A percentile compares a stretch with the other conserved stretches of the same genome.
These are phyloP conservation scores for Saccharomycopsis oosterbeekiorum DNA, from an alignment of 805 yeast species.

Conservation along the genomic window DNA sequence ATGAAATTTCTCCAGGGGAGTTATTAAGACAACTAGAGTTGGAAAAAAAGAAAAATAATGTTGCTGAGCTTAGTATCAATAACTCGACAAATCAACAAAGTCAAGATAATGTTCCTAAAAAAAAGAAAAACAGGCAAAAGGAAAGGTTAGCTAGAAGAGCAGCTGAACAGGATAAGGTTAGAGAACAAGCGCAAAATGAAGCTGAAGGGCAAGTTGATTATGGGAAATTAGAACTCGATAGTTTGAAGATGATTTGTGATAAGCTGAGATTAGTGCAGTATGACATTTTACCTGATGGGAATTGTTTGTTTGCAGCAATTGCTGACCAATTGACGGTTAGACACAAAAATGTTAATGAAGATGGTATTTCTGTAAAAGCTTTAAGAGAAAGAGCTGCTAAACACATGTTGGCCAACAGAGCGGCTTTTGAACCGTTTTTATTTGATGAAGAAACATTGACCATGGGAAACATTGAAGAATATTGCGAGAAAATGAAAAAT, in stretches of 20 bases:
- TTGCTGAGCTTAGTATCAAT: constrained; percentile 2
- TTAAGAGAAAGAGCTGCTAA: constrained; percentile 57
- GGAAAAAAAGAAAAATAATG: constrained; percentile 23
- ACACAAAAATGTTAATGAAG: constrained; percentile 28
- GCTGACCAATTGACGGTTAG: constrained; percentile 63
- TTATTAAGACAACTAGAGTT: constrained; percentile 51
- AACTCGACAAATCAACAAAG: neutral
- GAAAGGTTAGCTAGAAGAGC: constrained; percentile 73
- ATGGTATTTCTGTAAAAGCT: constrained; percentile 32
- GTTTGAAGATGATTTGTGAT: constrained; percentile 44
- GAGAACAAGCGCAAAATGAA: constrained; percentile 61
- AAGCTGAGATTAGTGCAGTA: constrained; percentile 40
- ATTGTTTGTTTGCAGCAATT: constrained; percentile 82
- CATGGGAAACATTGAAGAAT: constrained; percentile 54
- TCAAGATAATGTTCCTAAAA: constrained; percentile 24
- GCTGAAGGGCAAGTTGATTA: constrained; percentile 58
- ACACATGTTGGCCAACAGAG: constrained; percentile 53
- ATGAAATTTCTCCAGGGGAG: constrained; percentile 56
- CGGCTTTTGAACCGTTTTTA: constrained; percentile 71
- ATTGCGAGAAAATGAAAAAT: constrained; percentile 55
- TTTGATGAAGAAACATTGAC: constrained; percentile 69
- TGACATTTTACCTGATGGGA: constrained; percentile 87
- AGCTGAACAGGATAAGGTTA: constrained; percentile 51
- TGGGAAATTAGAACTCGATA: constrained; percentile 61
- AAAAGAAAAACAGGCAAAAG: constrained; percentile 70